Conservation (phyloP, 768 basidiomycete species). For the Tulasnella sp. region DNA sequence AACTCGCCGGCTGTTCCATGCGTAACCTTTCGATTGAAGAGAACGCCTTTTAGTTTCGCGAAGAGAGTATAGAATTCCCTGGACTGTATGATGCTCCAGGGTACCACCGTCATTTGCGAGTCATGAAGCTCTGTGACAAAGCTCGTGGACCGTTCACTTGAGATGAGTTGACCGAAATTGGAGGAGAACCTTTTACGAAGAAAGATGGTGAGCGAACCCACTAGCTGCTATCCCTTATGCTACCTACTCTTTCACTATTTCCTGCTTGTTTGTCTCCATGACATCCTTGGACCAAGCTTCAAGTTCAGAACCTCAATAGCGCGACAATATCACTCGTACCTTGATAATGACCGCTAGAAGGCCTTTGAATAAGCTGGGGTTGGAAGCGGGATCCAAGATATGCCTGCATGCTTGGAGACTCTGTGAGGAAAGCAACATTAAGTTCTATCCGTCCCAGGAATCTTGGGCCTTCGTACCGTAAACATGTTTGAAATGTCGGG, state of each 20-base stretch:
- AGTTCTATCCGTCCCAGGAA: background rate
- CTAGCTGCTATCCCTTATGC: too few species aligned
- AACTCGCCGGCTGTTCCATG: constrained; percentile 55
- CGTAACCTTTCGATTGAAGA: constrained; percentile 50
- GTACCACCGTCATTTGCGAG: constrained; percentile 54
- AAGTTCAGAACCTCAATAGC: background rate
- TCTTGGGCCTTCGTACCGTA: background rate
- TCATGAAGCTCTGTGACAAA: constrained; percentile 59
- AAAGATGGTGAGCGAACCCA: too few species aligned
- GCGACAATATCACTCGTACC: constrained; percentile 37
- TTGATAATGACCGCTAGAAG: constrained; percentile 62
- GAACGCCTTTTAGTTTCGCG: constrained; percentile 43
- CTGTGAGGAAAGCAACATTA: background rate
- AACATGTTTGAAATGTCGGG: constrained; percentile 26
- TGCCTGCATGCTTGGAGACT: constrained; percentile 35
- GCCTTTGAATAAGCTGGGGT: constrained; percentile 57
- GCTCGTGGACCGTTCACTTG: constrained; percentile 57
- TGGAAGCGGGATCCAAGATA: constrained; percentile 55
- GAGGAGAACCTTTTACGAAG: constrained; percentile 41
- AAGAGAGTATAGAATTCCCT: constrained; percentile 57
- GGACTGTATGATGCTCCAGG: constrained; percentile 66
- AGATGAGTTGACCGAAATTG: constrained; percentile 59
- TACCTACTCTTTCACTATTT: constrained; percentile 56
- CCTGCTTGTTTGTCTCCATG: constrained; percentile 55
- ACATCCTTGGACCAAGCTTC: constrained; percentile 48